Conservation (phyloP, 331 rosid genomes). For the Malus hybrid region DNA sequence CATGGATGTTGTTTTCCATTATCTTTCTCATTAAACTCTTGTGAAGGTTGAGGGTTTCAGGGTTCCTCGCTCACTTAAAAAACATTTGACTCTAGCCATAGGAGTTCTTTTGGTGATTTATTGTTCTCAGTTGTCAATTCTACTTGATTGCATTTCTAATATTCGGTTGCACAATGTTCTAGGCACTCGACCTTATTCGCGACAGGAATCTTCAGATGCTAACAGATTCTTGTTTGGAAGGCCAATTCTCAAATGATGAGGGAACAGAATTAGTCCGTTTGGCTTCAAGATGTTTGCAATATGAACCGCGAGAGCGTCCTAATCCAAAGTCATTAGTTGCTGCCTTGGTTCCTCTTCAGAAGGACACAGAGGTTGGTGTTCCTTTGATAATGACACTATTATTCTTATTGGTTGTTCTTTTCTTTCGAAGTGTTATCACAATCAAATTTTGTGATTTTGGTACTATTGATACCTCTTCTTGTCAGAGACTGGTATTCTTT, state of each 20-base stretch:
- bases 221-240: constrained; percentile 90
- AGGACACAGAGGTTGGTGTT: constrained; percentile 71
- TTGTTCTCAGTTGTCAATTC: background rate
- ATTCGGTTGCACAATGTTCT: constrained; percentile 14
- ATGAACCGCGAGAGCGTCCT: constrained; percentile 94
- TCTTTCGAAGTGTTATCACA: background rate
- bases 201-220: constrained; percentile 79
- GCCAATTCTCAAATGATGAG: constrained; percentile 78
- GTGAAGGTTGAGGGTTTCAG: background rate
- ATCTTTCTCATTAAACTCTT: background rate
- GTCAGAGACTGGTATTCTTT: background rate
- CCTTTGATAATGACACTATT: background rate
- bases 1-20: background rate
- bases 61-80: background rate
- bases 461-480: background rate
- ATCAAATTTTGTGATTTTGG: background rate
- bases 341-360: constrained; percentile 85
- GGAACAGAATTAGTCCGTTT: constrained; percentile 80
- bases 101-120: background rate
- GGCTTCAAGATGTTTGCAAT: constrained; percentile 83
- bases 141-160: constrained; percentile 6
- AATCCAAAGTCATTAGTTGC: constrained; percentile 70
- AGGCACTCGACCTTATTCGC: constrained; percentile 95
- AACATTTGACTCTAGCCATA: background rate
- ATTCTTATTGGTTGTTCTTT: constrained; percentile 4